phyloP scores from a whole-genome alignment of 2,329 filamentous ascomycete genomes.

The Ophiostoma fasciatum region DNA sequence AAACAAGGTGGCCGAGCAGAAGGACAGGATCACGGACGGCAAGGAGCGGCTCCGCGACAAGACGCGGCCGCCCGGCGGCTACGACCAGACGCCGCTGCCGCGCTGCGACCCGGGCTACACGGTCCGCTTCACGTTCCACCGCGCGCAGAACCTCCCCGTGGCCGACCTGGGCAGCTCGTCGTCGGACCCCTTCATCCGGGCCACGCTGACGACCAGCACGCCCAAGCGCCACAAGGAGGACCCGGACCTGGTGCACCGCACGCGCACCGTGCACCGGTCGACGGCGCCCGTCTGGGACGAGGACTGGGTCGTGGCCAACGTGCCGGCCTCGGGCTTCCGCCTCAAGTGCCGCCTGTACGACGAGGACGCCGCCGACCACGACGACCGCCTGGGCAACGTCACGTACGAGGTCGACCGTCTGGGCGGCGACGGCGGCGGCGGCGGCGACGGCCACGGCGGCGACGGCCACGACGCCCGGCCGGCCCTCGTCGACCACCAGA shows the following conservation, averaged over 20 bases:
- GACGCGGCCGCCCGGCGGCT: constrained; percentile 11
- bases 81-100: constrained; percentile 51
- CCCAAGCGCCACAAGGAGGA: constrained; percentile 75
- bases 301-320: constrained; percentile 77
- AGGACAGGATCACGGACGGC: constrained; percentile 4
- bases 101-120: constrained; percentile 55
- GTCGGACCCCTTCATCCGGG: constrained; percentile 70
- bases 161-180: constrained; percentile 65
- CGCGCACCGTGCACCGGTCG: constrained; percentile 56
- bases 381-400: constrained; percentile 79
- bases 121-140: constrained; percentile 69
- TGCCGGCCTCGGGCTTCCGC: constrained; percentile 65
- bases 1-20: neutral
- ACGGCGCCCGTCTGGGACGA: constrained; percentile 70
- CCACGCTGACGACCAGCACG: constrained; percentile 58
- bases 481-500: constrained; percentile 23
- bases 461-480: too few relatives aligned
- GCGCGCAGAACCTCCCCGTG: constrained; percentile 65
- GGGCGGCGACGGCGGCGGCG: constrained; percentile 49
- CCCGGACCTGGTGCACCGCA: constrained; percentile 58
- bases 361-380: constrained; percentile 72
- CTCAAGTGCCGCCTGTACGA: constrained; percentile 82
- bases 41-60: constrained; percentile 6
- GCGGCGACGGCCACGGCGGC: too few relatives aligned
- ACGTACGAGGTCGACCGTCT: constrained; percentile 51